These are phyloP conservation scores for Blastobotrys buckinghamii DNA, from an alignment of 1,139 yeast species.

Conservation along the genomic window DNA sequence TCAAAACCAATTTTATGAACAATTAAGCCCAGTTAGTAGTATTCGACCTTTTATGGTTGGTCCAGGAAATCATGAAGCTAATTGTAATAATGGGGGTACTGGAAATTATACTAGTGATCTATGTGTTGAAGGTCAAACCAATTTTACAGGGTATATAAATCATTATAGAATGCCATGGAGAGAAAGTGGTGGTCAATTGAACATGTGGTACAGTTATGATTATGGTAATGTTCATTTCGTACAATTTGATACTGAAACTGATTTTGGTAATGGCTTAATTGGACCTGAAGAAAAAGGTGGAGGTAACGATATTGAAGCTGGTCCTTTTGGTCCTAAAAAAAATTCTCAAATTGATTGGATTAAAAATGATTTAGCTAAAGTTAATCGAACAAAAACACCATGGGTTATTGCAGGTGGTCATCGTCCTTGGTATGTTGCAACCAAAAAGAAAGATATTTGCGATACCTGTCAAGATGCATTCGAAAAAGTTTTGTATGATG, in stretches of 20 bases:
- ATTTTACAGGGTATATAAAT: conserved; percentile 25
- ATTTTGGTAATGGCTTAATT: conserved; percentile 15
- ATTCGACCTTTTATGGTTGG: conserved; percentile 28
- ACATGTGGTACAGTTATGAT: conserved; percentile 30
- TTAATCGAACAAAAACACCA: conserved; percentile 29
- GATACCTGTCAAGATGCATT: conserved; percentile 27
- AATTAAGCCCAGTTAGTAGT: conserved; percentile 22
- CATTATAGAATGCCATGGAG: conserved; percentile 26
- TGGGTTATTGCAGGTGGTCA: conserved; percentile 35
- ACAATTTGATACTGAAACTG: conserved; percentile 30
- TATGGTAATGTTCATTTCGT: conserved; percentile 31
- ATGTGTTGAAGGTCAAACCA: conserved; percentile 24
- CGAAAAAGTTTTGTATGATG: conserved; percentile 24
- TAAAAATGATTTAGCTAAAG: conserved; percentile 39
- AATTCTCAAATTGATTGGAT: conserved; percentile 35
- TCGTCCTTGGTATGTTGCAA: conserved; percentile 34
- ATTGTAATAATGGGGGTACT: conserved; percentile 28
- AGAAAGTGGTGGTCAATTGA: conserved; percentile 23
- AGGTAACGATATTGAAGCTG: conserved; percentile 17
- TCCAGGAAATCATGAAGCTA: conserved; percentile 31
- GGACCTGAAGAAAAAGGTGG: conserved; percentile 21
- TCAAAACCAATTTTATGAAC: conserved; percentile 24
- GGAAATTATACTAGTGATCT: conserved; percentile 18
- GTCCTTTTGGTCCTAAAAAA: conserved; percentile 17
- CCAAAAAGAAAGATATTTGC: conserved; percentile 19